phyloP scores from a whole-genome alignment of 2,329 filamentous ascomycete genomes.

The Diaporthe ampelina region DNA sequence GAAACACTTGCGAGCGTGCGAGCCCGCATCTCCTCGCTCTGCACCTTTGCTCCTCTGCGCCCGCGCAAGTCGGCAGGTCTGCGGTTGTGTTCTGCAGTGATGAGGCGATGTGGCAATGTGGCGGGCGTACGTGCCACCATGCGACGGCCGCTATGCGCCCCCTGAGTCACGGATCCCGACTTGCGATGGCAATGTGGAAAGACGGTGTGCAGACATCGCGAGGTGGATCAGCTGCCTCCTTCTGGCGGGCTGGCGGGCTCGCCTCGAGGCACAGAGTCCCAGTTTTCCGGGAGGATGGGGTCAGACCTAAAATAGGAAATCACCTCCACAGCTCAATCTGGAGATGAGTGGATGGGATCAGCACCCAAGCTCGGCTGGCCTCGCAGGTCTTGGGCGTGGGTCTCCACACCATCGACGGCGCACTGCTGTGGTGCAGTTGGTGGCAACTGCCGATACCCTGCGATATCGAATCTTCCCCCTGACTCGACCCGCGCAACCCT shows the following conservation, averaged over 20 bases:
- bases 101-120: constrained; percentile 3
- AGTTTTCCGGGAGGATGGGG: constrained; percentile 25
- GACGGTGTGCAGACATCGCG: constrained; percentile 29
- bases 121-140: constrained; percentile 16
- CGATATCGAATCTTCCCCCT: constrained; percentile 19
- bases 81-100: background rate
- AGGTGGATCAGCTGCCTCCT: constrained; percentile 33
- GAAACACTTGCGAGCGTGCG: constrained; percentile 18
- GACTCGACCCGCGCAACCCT: constrained; percentile 30
- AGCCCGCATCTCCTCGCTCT: background rate
- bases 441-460: constrained; percentile 34
- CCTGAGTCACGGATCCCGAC: constrained; percentile 30
- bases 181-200: constrained; percentile 32
- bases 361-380: background rate
- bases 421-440: background rate
- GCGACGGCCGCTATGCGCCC: constrained; percentile 11
- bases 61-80: background rate
- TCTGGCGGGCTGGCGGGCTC: constrained; percentile 19
- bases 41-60: constrained; percentile 15
- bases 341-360: constrained; percentile 28
- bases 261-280: constrained; percentile 18
- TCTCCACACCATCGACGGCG: constrained; percentile 29
- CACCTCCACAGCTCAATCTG: constrained; percentile 27
- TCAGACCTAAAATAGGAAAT: constrained; percentile 36
- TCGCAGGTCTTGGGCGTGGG: constrained; percentile 10